phyloP scores from a whole-genome alignment of 305 asterid genomes.

The Lippia alba region DNA sequence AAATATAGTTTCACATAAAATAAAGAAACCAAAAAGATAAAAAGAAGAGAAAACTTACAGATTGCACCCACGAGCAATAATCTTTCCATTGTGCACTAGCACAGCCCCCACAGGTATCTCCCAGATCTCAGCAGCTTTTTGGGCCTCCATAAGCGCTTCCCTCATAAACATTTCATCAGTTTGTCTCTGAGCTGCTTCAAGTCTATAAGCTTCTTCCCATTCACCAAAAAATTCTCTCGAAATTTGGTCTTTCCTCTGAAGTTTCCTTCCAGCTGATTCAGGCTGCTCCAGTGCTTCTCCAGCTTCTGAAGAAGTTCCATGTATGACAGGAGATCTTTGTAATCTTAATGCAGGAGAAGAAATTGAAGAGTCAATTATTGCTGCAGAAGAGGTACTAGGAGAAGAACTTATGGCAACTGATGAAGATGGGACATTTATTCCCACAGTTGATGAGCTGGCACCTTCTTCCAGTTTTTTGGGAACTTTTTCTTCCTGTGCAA shows the following conservation, averaged over 20 bases:
- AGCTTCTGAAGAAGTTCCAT: constrained; percentile 40
- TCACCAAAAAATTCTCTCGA: constrained; percentile 76
- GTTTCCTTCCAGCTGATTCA: constrained; percentile 46
- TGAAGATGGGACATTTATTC: constrained; percentile 44
- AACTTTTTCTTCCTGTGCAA: constrained; percentile 39
- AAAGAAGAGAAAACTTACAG: constrained; percentile 58
- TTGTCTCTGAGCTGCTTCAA: constrained; percentile 73
- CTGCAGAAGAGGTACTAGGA: constrained; percentile 35
- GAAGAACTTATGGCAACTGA: constrained; percentile 32
- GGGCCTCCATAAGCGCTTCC: constrained; percentile 92
- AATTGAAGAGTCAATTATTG: constrained; percentile 37
- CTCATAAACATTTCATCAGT: constrained; percentile 87
- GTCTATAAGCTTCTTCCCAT: constrained; percentile 89
- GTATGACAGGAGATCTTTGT: constrained; percentile 52
- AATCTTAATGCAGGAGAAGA: constrained; percentile 49
- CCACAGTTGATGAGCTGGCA: constrained; percentile 52
- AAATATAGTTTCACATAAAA: constrained; percentile 13
- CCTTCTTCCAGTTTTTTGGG: constrained; percentile 44
- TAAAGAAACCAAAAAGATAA: constrained; percentile 24
- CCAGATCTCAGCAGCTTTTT: constrained; percentile 92
- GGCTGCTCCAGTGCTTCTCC: constrained; percentile 48
- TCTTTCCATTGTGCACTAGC: constrained; percentile 81
- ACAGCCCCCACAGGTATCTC: constrained; percentile 99
- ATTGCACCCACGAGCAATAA: constrained; percentile 94
- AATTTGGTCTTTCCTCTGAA: constrained; percentile 71